A percentile compares a stretch with the other conserved stretches of the same genome.
Conservation (phyloP, 129 eudicot species). For the Heracleum sosnowskyi region DNA sequence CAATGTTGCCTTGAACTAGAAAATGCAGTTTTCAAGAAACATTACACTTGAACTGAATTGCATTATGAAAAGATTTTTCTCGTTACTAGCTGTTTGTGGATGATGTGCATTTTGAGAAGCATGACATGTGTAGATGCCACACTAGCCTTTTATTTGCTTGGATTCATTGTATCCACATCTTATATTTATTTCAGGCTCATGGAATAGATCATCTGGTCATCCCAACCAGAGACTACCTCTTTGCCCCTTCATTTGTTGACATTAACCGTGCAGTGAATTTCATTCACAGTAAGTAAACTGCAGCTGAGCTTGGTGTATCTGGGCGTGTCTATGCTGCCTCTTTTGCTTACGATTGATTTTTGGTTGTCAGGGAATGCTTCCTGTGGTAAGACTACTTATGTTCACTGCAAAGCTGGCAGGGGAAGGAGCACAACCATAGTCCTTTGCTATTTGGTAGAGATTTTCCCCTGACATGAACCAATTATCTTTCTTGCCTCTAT, state of each 20-base stretch:
- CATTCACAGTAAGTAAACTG: constrained; percentile 51
- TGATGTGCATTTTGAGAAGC: background rate
- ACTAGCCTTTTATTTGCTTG: background rate
- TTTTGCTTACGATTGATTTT: background rate
- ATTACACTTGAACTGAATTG: background rate
- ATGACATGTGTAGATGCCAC: background rate
- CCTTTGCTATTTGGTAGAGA: constrained; percentile 80
- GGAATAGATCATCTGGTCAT: constrained; percentile 87
- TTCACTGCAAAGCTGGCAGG: constrained; percentile 98
- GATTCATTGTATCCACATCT: background rate
- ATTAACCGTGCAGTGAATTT: constrained; percentile 78
- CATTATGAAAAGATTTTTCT: background rate
- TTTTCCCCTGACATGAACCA: background rate
- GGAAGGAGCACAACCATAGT: constrained; percentile 97
- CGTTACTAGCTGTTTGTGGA: background rate
- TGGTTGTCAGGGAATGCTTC: constrained; percentile 54
- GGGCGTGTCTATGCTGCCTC: background rate
- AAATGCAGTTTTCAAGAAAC: background rate
- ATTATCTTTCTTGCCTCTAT: background rate
- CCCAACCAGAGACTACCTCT: constrained; percentile 91
- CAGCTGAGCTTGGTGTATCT: background rate
- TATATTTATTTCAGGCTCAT: constrained; percentile 41
- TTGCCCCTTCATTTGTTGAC: constrained; percentile 90
- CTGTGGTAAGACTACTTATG: constrained; percentile 65
- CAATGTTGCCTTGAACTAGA: background rate